A percentile compares a stretch with the other conserved stretches of the same genome.
Conservation (phyloP, 192 early-diverging fungal species). For the Mortierella antarctica region DNA sequence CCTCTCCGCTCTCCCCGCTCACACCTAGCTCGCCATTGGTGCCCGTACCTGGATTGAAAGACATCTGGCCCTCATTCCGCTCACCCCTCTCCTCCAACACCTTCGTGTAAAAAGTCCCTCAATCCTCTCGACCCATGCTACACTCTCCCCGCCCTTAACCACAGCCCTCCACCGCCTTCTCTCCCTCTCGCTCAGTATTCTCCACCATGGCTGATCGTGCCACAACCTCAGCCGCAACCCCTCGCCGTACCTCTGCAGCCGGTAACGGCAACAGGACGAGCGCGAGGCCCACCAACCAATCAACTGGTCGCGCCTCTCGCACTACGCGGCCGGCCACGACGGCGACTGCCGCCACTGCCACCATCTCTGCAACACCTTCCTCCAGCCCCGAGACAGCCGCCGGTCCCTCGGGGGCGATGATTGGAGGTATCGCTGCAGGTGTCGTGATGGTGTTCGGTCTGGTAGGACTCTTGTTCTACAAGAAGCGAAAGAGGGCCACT, state of each 20-base stretch:
- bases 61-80: constrained; percentile 26
- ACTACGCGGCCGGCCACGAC: not conserved
- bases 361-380: constrained; percentile 4
- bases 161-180: not conserved
- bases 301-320: not conserved
- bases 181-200: not conserved
- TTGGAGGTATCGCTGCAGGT: constrained; percentile 40
- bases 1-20: not conserved
- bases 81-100: not conserved
- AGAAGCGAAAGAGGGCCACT: constrained; percentile 28
- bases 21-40: not conserved
- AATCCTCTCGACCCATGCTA: not conserved
- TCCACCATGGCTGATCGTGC: constrained; percentile 20
- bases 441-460: constrained; percentile 12
- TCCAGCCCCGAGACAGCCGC: not conserved
- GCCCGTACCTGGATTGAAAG: constrained; percentile 50
- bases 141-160: not conserved
- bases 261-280: not conserved
- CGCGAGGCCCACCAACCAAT: not conserved
- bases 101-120: not conserved
- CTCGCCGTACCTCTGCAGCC: constrained; percentile 16
- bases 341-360: not conserved
- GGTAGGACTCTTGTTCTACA: constrained; percentile 34
- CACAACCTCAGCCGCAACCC: constrained; percentile 7
- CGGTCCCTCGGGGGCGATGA: constrained; percentile 27